Percentiles rank a stretch among this genome's conserved stretches.
These are phyloP conservation scores for Talaromyces proteolyticus DNA, from an alignment of 495 filamentous ascomycete genomes.

Conservation along the genomic window DNA sequence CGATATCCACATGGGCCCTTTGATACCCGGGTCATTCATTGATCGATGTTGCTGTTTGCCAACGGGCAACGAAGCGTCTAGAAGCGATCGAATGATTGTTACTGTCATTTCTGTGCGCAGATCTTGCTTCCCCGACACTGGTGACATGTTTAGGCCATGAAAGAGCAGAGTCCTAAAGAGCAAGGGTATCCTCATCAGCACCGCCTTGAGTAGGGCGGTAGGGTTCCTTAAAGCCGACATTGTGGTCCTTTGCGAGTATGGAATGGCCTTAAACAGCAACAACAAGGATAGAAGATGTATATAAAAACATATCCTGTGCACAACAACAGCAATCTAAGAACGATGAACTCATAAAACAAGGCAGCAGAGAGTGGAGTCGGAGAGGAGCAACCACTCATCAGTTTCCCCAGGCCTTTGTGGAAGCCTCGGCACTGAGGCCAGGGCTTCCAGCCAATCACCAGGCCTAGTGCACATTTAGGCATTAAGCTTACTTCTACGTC, in stretches of 20 bases:
- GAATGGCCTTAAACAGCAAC: neutral
- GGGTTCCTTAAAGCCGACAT: slow-evolving; percentile 14
- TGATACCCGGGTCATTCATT: slow-evolving; percentile 59
- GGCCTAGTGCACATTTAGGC: neutral
- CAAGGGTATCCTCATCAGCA: slow-evolving; percentile 57
- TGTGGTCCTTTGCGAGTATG: neutral
- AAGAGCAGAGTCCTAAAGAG: slow-evolving; percentile 60
- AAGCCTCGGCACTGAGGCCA: neutral
- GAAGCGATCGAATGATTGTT: slow-evolving; percentile 60
- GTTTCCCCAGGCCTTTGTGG: neutral
- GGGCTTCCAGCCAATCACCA: neutral
- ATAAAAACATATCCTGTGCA: neutral
- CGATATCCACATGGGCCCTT: slow-evolving; percentile 76
- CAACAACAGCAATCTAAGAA: too few relatives aligned
- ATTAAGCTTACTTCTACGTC: too few relatives aligned
- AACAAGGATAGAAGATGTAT: neutral
- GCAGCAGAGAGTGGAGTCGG: neutral
- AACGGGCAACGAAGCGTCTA: slow-evolving; percentile 43
- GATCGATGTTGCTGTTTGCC: slow-evolving; percentile 57
- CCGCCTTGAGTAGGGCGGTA: slow-evolving; percentile 34
- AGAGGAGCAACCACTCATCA: neutral
- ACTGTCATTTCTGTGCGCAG: slow-evolving; percentile 70
- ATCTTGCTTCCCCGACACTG: slow-evolving; percentile 68
- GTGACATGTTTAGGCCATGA: slow-evolving; percentile 61
- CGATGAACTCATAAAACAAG: too few relatives aligned